phyloP scores from a whole-genome alignment of 1,284 basidiomycete species.

The Moesziomyces antarcticus region DNA sequence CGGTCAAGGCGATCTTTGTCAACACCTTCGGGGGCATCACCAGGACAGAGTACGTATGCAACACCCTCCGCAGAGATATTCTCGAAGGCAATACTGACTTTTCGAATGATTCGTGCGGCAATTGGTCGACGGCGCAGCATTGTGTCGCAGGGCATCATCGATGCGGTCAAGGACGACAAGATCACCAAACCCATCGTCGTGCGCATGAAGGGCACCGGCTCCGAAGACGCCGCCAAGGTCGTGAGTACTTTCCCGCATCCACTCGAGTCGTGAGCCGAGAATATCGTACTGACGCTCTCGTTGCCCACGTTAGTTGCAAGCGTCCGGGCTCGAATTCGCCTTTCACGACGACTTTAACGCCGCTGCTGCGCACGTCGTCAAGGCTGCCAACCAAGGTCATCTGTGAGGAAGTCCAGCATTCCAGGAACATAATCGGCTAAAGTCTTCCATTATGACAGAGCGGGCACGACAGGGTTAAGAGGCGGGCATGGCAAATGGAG shows the following conservation, averaged over 20 bases:
- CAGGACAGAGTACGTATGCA: constrained; percentile 32
- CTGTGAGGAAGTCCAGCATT: constrained; percentile 7
- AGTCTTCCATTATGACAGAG: too few relatives aligned
- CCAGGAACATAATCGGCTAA: too few relatives aligned
- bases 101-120: too few relatives aligned
- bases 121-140: constrained; percentile 4
- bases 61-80: too few relatives aligned
- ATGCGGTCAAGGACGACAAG: constrained; percentile 50
- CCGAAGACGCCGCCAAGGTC: constrained; percentile 48
- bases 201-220: constrained; percentile 49
- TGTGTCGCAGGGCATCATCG: constrained; percentile 56
- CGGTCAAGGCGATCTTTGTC: constrained; percentile 57
- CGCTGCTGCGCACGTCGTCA: constrained; percentile 53
- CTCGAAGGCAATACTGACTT: neutral
- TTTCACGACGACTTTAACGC: constrained; percentile 55
- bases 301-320: constrained; percentile 10
- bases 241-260: constrained; percentile 7
- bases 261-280: neutral
- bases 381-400: constrained; percentile 42
- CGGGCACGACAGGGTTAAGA: too few relatives aligned
- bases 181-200: constrained; percentile 55
- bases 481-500: neutral
- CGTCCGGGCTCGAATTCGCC: constrained; percentile 37
- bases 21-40: constrained; percentile 60
- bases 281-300: neutral